phyloP scores from a whole-genome alignment of 225 moss, liverwort and hornwort species.

The Physcomitrium patens region DNA sequence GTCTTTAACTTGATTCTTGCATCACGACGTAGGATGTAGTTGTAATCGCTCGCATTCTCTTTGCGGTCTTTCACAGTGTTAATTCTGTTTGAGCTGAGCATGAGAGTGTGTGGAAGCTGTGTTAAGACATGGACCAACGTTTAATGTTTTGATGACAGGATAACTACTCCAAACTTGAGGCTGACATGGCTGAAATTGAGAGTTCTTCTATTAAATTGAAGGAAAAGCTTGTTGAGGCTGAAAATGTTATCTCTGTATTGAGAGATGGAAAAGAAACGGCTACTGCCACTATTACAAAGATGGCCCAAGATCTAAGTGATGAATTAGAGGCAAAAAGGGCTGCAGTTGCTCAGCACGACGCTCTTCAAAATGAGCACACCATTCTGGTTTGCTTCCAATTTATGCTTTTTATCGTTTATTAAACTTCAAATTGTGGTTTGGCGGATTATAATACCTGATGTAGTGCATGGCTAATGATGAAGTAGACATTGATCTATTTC shows the following conservation, averaged over 20 bases:
- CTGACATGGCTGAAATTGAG: slow-evolving; percentile 81
- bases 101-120: slow-evolving; percentile 5
- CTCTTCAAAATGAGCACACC: slow-evolving; percentile 51
- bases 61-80: background rate
- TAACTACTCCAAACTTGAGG: slow-evolving; percentile 76
- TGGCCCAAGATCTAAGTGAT: slow-evolving; percentile 49
- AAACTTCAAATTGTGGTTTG: background rate
- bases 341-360: slow-evolving; percentile 48
- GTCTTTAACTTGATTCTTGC: background rate
- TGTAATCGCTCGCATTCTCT: background rate
- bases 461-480: background rate
- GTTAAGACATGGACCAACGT: slow-evolving; percentile 13
- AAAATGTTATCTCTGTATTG: slow-evolving; percentile 51
- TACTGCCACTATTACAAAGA: slow-evolving; percentile 34
- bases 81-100: background rate
- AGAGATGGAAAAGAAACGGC: slow-evolving; percentile 56
- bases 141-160: slow-evolving; percentile 48
- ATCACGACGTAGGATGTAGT: background rate
- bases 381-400: slow-evolving; percentile 45
- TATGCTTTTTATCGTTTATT: background rate
- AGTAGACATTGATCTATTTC: slow-evolving; percentile 5
- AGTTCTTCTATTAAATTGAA: slow-evolving; percentile 55
- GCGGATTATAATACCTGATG: background rate
- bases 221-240: slow-evolving; percentile 67
- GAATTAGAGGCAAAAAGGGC: slow-evolving; percentile 50